Evolutionary conservation across 441 rosid genomes (phyloP).

Genomic region (Brassica hybrid): DNA sequence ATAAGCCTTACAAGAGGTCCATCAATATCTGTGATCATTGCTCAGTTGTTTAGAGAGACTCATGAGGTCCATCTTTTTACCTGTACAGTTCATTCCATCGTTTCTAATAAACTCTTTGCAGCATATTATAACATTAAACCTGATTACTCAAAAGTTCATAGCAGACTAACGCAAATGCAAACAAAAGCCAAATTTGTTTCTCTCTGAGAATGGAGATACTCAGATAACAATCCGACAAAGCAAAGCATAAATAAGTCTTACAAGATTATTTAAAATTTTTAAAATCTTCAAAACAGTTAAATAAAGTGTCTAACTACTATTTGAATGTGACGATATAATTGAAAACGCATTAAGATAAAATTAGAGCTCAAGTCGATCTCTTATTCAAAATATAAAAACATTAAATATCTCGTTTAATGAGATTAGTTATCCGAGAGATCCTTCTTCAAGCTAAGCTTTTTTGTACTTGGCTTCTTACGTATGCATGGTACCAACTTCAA

Average conservation of each 20-base stretch:
- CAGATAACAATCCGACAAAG: conserved; percentile 1
- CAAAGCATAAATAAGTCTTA: neutral
- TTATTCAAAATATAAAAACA: too few species aligned
- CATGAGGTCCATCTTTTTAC: neutral
- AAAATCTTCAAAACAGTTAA: too few species aligned
- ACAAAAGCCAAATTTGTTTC: conserved; percentile 3
- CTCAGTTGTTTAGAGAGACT: neutral
- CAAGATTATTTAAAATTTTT: neutral
- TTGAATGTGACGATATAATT: too few species aligned
- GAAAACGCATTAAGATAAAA: too few species aligned
- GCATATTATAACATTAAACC: neutral
- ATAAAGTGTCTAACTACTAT: too few species aligned
- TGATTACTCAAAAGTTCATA: neutral
- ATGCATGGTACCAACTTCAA: neutral
- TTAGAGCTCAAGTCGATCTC: too few species aligned
- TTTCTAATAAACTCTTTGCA: neutral
- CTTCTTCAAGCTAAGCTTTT: neutral
- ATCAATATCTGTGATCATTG: neutral
- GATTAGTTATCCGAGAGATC: neutral
- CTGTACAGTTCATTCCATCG: neutral
- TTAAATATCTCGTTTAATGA: too few species aligned
- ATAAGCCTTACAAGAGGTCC: neutral
- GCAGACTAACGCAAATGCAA: neutral
- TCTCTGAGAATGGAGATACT: neutral
- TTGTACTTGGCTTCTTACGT: neutral